Conservation (phyloP, 257 asterid genomes). For the Penstemon newberryi region DNA sequence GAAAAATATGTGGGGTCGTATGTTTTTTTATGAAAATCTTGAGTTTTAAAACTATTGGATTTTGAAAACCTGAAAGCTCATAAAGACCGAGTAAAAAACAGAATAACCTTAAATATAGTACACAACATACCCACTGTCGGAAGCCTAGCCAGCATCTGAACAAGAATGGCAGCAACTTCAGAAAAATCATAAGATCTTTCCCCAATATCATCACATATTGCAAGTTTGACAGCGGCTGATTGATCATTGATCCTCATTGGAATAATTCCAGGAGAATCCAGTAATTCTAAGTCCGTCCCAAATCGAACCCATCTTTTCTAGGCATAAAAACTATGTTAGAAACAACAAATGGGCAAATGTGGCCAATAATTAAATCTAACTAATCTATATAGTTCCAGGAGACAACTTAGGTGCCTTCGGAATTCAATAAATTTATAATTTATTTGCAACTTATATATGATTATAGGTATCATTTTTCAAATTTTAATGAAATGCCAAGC, state of each 20-base stretch:
- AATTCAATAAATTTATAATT: neutral
- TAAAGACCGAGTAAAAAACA: neutral
- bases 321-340: conserved; percentile 26
- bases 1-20: too few relatives aligned
- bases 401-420: neutral
- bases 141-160: conserved; percentile 76
- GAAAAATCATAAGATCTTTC: conserved; percentile 80
- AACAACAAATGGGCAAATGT: neutral
- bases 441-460: conserved; percentile 3
- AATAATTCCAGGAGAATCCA: conserved; percentile 93
- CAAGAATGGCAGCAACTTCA: conserved; percentile 89
- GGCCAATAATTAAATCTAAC: neutral
- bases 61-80: too few relatives aligned
- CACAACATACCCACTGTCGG: conserved; percentile 66
- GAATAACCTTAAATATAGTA: neutral
- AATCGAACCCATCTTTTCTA: conserved; percentile 85
- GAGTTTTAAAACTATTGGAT: too few relatives aligned
- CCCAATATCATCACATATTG: conserved; percentile 95
- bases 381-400: neutral
- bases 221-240: conserved; percentile 87
- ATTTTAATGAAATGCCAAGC: conserved; percentile 1
- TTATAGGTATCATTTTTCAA: too few relatives aligned
- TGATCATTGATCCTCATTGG: conserved; percentile 96
- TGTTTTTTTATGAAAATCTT: too few relatives aligned
- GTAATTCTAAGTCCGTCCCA: conserved; percentile 77